Evolutionary conservation across 2,329 filamentous ascomycete genomes (phyloP).

Genomic region (Coniochaeta pulveracea): DNA sequence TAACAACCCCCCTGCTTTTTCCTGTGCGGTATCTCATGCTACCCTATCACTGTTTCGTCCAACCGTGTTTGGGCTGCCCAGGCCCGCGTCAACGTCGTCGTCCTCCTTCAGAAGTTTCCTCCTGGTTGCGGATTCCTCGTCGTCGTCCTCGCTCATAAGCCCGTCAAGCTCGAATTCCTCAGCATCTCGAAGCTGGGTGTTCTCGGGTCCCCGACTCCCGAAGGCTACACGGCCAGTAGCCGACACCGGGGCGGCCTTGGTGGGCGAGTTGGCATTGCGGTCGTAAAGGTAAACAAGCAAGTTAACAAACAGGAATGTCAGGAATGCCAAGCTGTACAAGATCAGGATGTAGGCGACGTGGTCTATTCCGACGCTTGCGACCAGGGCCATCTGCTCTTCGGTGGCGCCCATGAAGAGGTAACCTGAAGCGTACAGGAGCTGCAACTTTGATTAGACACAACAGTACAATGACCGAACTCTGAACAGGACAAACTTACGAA

Average conservation of each 20-base stretch:
- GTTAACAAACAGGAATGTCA: constrained; percentile 84
- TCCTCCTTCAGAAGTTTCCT: constrained; percentile 22
- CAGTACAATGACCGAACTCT: neutral
- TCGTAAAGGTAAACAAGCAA: constrained; percentile 81
- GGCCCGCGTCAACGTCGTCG: constrained; percentile 20
- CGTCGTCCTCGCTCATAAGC: constrained; percentile 80
- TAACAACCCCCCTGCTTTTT: too few relatives aligned
- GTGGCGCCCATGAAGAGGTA: constrained; percentile 98
- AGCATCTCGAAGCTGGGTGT: constrained; percentile 59
- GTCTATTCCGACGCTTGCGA: constrained; percentile 64
- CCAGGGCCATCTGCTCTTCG: constrained; percentile 83
- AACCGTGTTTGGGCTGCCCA: constrained; percentile 36
- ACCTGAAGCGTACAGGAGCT: constrained; percentile 79
- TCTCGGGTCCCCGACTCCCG: constrained; percentile 27
- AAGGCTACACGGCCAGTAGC: constrained; percentile 22
- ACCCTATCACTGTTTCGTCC: constrained; percentile 31
- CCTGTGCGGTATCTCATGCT: too few relatives aligned
- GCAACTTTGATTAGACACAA: constrained; percentile 4
- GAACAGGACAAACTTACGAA: constrained; percentile 33
- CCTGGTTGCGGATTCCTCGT: constrained; percentile 32
- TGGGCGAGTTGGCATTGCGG: constrained; percentile 32
- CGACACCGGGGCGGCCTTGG: constrained; percentile 20
- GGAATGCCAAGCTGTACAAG: constrained; percentile 78
- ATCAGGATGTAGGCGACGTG: constrained; percentile 90
- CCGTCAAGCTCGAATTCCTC: constrained; percentile 92